These are phyloP conservation scores for Aspergillus bertholletiae DNA, from an alignment of 495 filamentous ascomycete species.

Conservation along the genomic window DNA sequence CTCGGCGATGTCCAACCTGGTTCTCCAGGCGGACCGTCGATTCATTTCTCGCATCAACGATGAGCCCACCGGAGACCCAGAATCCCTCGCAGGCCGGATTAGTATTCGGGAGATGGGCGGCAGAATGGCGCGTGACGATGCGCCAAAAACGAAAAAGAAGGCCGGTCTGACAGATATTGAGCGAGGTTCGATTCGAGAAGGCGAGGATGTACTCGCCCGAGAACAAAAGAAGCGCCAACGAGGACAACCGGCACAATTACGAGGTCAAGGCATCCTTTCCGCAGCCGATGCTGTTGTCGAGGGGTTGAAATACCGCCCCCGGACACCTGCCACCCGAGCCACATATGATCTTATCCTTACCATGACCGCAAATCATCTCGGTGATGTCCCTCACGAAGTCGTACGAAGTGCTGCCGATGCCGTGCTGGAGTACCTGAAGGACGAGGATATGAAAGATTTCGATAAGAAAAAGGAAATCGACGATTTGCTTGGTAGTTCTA, in stretches of 20 bases:
- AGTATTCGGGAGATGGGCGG: conserved; percentile 92
- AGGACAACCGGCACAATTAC: conserved; percentile 64
- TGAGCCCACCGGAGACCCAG: conserved; percentile 94
- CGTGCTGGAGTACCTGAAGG: conserved; percentile 85
- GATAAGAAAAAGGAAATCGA: conserved; percentile 98
- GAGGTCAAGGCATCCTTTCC: conserved; percentile 78
- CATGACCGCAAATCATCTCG: conserved; percentile 80
- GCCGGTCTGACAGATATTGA: conserved; percentile 63
- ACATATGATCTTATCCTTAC: conserved; percentile 96
- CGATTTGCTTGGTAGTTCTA: conserved; percentile 77
- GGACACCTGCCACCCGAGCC: conserved; percentile 86
- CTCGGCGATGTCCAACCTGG: conserved; percentile 99
- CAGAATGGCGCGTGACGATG: conserved; percentile 72
- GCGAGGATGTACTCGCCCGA: conserved; percentile 78
- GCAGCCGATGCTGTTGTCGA: conserved; percentile 85
- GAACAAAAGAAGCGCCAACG: conserved; percentile 86
- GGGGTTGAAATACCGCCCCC: conserved; percentile 79
- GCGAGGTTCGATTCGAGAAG: conserved; percentile 76
- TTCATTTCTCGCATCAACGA: conserved; percentile 90
- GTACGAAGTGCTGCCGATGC: conserved; percentile 96
- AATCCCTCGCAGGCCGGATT: conserved; percentile 92
- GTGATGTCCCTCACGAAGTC: conserved; percentile 88
- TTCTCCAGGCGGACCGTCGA: conserved; percentile 97
- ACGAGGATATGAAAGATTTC: conserved; percentile 93
- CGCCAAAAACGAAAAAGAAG: conserved; percentile 73